phyloP scores from a whole-genome alignment of 176 grass and related monocot genomes.

The Elymus sibiricus region DNA sequence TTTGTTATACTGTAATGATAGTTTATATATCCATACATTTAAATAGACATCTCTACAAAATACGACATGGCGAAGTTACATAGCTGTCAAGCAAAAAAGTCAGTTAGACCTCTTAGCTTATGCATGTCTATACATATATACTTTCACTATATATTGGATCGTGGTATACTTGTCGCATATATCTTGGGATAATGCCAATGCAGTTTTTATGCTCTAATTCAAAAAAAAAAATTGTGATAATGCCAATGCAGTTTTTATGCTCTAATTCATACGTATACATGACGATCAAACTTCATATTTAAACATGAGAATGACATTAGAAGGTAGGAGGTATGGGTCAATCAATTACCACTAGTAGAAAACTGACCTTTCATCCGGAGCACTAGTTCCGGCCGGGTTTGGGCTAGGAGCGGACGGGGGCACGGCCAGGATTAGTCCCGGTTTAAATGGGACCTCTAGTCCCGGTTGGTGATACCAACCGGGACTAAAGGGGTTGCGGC shows the following conservation, averaged over 20 bases:
- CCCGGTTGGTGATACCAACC: no score
- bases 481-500: no score
- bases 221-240: background rate
- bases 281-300: conserved; percentile 6
- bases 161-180: background rate
- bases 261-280: background rate
- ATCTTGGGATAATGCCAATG: background rate
- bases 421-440: no score
- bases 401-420: no score
- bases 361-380: no score
- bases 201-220: background rate
- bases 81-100: background rate
- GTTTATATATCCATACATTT: background rate
- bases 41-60: background rate
- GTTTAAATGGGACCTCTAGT: no score
- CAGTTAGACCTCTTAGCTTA: background rate
- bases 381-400: no score
- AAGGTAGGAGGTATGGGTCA: conserved; percentile 29
- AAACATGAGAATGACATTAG: conserved; percentile 22
- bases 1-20: background rate
- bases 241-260: background rate
- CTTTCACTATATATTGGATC: background rate
- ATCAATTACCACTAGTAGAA: no score
- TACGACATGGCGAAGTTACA: background rate
- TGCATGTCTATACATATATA: background rate